Base-by-base conservation (phyloP, 2,329 filamentous ascomycete species). In the Akanthomyces muscarius region DNA sequence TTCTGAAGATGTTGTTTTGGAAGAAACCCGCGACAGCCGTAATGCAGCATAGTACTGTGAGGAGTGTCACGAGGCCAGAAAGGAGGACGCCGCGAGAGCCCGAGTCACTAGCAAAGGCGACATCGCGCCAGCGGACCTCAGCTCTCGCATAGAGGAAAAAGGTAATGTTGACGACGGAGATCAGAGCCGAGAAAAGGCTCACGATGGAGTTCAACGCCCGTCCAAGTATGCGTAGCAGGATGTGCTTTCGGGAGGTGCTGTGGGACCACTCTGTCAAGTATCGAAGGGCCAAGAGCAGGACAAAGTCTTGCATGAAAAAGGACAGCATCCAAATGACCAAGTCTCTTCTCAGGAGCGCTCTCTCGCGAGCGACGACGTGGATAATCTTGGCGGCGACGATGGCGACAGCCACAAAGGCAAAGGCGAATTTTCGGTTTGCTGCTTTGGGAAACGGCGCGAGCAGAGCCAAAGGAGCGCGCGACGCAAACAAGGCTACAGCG, bases 101-200 rank as follows among this genome's bases (percentile, higher is more conserved):
- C 7, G 70, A 65, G 50, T 71, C 69, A 5, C 65, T 55, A 0
- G 70, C 71, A 47, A 72, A 61, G 3, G 64, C 68, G 21, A 70
- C 66, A 53, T 72, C 71, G 16, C 69, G 68, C 71, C 71, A 72
- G 45, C 71, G 70, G 21, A 72, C 68, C 54, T 72, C 71, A 0
- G 70, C 68, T 18, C 68, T 68, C 6, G 69, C 68, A 11, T 74
- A 69, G 10, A 66, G 59, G 62, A 74, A 76, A 50, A 76, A 76
- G 3, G 73, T 70, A 2, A 75, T 68, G 59, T 63, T 69, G 42
- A 70, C 63, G 16, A 59, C 52, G 1, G 55, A 63, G 8, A 63
- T 25, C 5, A 48, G 2, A 2, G 48, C 55, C 10, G 62, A 53
- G 25, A 59, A 63, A 3, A 63, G 47, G 18, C 44, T 59, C 4